Percentiles rank a stretch among this genome's conserved stretches.
phyloP scores from a whole-genome alignment of 2,329 filamentous ascomycete genomes.

The Hymenoscyphus repandus region DNA sequence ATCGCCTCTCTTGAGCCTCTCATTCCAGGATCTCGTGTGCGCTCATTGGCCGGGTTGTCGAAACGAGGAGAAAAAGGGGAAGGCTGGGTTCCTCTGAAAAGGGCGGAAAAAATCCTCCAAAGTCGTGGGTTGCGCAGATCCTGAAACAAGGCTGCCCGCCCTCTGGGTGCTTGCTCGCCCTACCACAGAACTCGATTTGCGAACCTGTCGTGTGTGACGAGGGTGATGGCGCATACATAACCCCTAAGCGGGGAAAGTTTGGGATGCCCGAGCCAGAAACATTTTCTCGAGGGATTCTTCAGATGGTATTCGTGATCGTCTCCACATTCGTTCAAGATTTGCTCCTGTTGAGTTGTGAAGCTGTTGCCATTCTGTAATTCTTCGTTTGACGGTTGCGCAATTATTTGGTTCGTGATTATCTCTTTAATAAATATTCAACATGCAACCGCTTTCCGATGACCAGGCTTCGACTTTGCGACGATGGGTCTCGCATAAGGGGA shows the following conservation, averaged over 20 bases:
- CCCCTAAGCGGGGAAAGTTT: neutral
- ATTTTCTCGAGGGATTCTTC: too few relatives aligned
- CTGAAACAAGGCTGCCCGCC: neutral
- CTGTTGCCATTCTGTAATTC: too few relatives aligned
- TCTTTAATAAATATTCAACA: neutral
- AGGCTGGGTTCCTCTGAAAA: neutral
- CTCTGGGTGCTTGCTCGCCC: neutral
- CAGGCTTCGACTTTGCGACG: conserved; percentile 14
- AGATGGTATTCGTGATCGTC: too few relatives aligned
- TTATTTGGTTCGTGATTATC: too few relatives aligned
- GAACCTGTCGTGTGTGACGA: neutral
- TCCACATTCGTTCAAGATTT: too few relatives aligned
- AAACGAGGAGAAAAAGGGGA: neutral
- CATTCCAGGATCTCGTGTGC: neutral
- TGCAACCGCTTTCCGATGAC: conserved; percentile 11
- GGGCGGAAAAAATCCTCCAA: neutral
- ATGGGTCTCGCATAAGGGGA: conserved; percentile 13
- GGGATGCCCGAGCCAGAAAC: too few relatives aligned
- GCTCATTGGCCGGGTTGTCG: neutral
- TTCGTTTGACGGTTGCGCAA: too few relatives aligned
- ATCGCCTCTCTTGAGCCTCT: neutral
- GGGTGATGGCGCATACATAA: neutral
- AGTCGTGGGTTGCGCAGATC: neutral
- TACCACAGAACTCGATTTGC: neutral
- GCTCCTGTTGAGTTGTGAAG: too few relatives aligned